These are phyloP conservation scores for Oenanthe javanica DNA, from an alignment of 140 eudicot genomes.

Conservation along the genomic window DNA sequence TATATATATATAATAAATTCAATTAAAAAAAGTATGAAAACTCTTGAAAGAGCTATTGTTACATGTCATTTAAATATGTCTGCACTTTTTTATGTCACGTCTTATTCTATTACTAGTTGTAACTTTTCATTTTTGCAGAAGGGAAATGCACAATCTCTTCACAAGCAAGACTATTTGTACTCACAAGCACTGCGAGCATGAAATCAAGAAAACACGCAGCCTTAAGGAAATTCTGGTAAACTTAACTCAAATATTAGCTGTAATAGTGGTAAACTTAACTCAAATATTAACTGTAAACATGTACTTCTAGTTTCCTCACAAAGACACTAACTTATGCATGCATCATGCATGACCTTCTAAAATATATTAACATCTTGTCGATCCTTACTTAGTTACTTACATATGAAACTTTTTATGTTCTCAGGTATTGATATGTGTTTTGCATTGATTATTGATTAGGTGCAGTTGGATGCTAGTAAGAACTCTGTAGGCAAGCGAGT, in stretches of 20 bases:
- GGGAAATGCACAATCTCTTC: neutral
- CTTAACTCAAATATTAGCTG: no score
- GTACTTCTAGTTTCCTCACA: no score
- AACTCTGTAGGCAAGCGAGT: neutral
- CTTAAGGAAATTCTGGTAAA: neutral
- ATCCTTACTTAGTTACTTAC: no score
- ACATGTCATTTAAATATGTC: no score
- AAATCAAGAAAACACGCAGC: conserved; percentile 4
- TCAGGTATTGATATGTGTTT: neutral
- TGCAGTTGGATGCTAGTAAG: neutral
- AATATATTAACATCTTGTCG: no score
- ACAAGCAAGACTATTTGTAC: neutral
- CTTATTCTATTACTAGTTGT: neutral
- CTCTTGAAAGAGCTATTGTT: no score
- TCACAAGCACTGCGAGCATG: neutral
- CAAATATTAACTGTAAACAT: no score
- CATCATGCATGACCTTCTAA: no score
- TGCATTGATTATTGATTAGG: neutral
- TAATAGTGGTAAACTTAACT: no score
- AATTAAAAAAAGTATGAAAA: no score
- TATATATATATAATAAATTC: no score
- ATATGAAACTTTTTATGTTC: neutral
- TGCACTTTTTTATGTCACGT: neutral
- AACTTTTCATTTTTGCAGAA: neutral
- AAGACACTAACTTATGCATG: no score